Conservation (phyloP, 2,329 filamentous ascomycete genomes). For the Mycosphaerelloides madeirae region DNA sequence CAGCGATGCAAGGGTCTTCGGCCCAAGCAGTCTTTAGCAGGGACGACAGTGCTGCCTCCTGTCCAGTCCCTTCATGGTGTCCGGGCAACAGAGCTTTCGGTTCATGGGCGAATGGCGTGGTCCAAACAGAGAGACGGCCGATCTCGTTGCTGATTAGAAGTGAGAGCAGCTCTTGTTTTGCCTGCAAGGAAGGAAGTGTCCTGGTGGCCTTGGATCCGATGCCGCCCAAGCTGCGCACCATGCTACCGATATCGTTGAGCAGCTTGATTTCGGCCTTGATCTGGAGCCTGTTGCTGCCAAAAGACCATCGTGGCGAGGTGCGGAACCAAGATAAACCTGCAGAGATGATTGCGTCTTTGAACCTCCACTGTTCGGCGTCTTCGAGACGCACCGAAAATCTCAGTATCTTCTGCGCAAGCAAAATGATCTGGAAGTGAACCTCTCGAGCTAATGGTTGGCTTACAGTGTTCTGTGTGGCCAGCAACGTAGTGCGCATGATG, state of each 20-base stretch:
- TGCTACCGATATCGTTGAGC: constrained; percentile 66
- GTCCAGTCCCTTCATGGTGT: constrained; percentile 40
- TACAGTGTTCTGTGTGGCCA: constrained; percentile 64
- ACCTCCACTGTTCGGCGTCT: constrained; percentile 66
- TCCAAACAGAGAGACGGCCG: constrained; percentile 79
- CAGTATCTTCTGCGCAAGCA: constrained; percentile 76
- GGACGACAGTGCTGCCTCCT: constrained; percentile 31
- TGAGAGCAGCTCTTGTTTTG: constrained; percentile 79
- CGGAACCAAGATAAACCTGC: constrained; percentile 87
- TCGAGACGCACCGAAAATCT: constrained; percentile 62
- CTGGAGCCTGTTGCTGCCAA: constrained; percentile 88
- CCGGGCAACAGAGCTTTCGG: constrained; percentile 29
- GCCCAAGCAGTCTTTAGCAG: constrained; percentile 80
- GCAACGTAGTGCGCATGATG: constrained; percentile 72
- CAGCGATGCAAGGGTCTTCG: constrained; percentile 78
- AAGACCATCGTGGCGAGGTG: constrained; percentile 80
- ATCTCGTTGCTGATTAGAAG: constrained; percentile 81
- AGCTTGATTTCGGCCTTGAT: constrained; percentile 87
- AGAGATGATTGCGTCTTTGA: constrained; percentile 85
- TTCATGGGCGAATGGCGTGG: constrained; percentile 69
- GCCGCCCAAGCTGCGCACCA: constrained; percentile 60
- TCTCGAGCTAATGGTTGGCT: constrained; percentile 86
- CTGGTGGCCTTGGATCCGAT: constrained; percentile 49
- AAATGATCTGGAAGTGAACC: constrained; percentile 79
- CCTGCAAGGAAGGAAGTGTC: constrained; percentile 61